Conservation (phyloP, 1,139 yeast genomes). For the Taphrina confusa region DNA sequence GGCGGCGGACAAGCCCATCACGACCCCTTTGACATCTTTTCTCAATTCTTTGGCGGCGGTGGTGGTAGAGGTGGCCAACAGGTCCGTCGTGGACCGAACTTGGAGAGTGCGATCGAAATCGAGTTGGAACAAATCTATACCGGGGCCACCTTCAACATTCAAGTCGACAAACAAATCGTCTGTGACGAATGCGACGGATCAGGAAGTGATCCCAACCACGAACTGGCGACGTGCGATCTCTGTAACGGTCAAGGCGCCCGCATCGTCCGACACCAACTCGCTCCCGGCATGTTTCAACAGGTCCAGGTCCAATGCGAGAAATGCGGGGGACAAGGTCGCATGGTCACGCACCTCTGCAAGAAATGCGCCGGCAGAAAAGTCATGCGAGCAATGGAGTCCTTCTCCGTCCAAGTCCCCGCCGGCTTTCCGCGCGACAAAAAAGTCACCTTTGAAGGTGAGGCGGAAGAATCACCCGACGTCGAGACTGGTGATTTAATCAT, state of each 20-base stretch:
- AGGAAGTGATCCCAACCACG: constrained; percentile 74
- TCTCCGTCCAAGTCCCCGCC: constrained; percentile 64
- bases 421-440: constrained; percentile 68
- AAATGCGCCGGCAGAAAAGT: constrained; percentile 73
- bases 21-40: constrained; percentile 72
- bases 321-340: constrained; percentile 77
- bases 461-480: constrained; percentile 80
- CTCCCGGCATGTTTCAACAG: constrained; percentile 87
- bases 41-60: constrained; percentile 69
- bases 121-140: constrained; percentile 66
- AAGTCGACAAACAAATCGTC: constrained; percentile 67
- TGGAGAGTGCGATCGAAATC: constrained; percentile 59
- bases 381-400: constrained; percentile 57
- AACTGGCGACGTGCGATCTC: constrained; percentile 60
- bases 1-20: constrained; percentile 50
- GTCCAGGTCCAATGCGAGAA: constrained; percentile 74
- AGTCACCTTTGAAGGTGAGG: constrained; percentile 69
- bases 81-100: constrained; percentile 65
- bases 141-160: constrained; percentile 65
- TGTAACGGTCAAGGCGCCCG: constrained; percentile 78
- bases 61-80: constrained; percentile 47
- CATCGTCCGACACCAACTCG: constrained; percentile 71
- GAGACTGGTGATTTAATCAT: constrained; percentile 77
- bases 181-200: constrained; percentile 80
- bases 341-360: constrained; percentile 63